Percentiles rank a stretch among this genome's conserved stretches.
Conservation (phyloP, 371 early-diverging fungal genomes). For the Funneliformis caledonium region DNA sequence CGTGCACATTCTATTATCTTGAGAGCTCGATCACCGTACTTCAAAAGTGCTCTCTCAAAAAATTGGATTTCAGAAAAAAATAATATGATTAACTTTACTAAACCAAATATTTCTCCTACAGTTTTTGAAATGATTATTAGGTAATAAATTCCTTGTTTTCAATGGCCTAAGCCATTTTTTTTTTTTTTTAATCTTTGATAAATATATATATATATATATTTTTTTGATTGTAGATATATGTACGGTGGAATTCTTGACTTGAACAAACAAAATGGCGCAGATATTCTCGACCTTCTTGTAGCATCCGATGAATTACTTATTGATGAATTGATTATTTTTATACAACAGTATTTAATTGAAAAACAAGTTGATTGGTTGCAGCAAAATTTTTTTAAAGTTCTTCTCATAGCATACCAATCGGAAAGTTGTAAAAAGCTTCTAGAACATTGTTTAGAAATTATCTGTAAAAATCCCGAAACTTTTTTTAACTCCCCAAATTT, state of each 20-base stretch:
- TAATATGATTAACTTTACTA: slow-evolving; percentile 7
- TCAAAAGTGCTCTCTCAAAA: slow-evolving; percentile 9
- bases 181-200: background rate
- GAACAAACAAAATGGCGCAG: background rate
- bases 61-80: slow-evolving; percentile 14
- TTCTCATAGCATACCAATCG: slow-evolving; percentile 5
- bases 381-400: slow-evolving; percentile 3
- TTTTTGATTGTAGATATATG: background rate
- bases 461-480: background rate
- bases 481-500: slow-evolving; percentile 4
- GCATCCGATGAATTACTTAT: slow-evolving; percentile 28
- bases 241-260: background rate
- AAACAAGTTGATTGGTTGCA: slow-evolving; percentile 6
- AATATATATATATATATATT: background rate
- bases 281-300: background rate
- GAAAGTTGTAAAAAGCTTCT: background rate
- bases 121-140: slow-evolving; percentile 21
- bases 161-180: too few relatives aligned
- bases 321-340: background rate
- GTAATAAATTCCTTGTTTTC: background rate
- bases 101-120: slow-evolving; percentile 21
- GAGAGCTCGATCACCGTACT: slow-evolving; percentile 10
- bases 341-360: slow-evolving; percentile 15
- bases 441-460: slow-evolving; percentile 18
- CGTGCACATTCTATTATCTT: slow-evolving; percentile 24